Evolutionary conservation across 345 rosid species (phyloP).

Genomic region (Euphorbia pulcherrima): DNA sequence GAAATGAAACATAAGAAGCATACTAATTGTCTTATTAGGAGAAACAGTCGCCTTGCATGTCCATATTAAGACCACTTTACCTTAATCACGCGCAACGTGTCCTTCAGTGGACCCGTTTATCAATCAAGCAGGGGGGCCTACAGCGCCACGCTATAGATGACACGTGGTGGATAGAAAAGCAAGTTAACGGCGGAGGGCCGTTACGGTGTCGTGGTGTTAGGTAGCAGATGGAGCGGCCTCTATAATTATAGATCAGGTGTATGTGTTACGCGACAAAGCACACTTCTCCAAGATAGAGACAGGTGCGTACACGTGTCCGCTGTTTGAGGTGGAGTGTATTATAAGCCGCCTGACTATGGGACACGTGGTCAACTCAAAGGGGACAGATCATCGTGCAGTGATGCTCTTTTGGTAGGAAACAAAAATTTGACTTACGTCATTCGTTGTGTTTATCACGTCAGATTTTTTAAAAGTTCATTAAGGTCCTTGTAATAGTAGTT

Average conservation of each 20-base stretch:
- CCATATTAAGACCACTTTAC: background rate
- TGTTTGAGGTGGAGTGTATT: background rate
- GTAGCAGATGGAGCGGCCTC: slow-evolving; percentile 30
- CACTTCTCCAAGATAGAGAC: slow-evolving; percentile 37
- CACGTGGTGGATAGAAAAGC: background rate
- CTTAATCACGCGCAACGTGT: slow-evolving; percentile 15
- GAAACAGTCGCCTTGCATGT: background rate
- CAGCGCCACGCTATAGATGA: background rate
- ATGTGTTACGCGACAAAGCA: slow-evolving; percentile 27
- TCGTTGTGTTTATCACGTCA: background rate
- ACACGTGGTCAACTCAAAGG: slow-evolving; percentile 20
- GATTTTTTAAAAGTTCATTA: no score
- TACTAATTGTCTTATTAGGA: background rate
- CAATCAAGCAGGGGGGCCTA: background rate
- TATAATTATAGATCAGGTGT: background rate
- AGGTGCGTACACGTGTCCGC: slow-evolving; percentile 28
- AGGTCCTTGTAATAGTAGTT: no score
- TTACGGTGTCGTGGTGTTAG: slow-evolving; percentile 43
- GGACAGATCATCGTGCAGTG: slow-evolving; percentile 23
- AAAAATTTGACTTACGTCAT: background rate
- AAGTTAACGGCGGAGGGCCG: slow-evolving; percentile 21
- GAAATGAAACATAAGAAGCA: background rate
- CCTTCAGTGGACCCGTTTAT: background rate
- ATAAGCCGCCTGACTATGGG: background rate
- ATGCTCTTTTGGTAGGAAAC: background rate